Percentiles rank a stretch among this genome's conserved stretches.
Conservation (phyloP, 73 alveolate species). For the Uronychia binucleata region DNA sequence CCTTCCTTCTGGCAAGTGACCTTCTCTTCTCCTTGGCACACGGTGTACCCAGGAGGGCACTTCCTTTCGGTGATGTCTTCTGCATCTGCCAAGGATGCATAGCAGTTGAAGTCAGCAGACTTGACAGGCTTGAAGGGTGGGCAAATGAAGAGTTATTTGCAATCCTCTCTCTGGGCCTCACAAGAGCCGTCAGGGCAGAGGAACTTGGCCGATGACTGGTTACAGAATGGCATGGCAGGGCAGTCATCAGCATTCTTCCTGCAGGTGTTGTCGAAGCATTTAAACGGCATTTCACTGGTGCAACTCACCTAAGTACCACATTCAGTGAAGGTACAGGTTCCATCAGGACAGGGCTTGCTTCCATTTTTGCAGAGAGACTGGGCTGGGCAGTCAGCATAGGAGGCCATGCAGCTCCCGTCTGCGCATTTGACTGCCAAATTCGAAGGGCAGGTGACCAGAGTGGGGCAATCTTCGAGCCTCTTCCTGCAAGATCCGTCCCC, state of each 20-base stretch:
- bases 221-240: slow-evolving; percentile 64
- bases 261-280: slow-evolving; percentile 79
- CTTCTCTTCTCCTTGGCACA: neutral
- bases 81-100: slow-evolving; percentile 51
- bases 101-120: slow-evolving; percentile 72
- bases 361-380: slow-evolving; percentile 33
- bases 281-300: slow-evolving; percentile 65
- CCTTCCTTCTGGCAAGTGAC: slow-evolving; percentile 28
- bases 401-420: slow-evolving; percentile 63
- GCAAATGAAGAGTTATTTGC: slow-evolving; percentile 49
- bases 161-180: slow-evolving; percentile 19
- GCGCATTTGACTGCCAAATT: slow-evolving; percentile 57
- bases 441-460: slow-evolving; percentile 27
- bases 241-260: slow-evolving; percentile 68
- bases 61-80: neutral
- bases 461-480: neutral
- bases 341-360: slow-evolving; percentile 63
- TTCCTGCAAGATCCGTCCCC: slow-evolving; percentile 57
- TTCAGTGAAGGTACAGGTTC: slow-evolving; percentile 61
- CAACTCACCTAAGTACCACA: slow-evolving; percentile 23
- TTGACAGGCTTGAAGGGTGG: slow-evolving; percentile 72
- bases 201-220: neutral
- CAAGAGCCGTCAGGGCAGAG: slow-evolving; percentile 32
- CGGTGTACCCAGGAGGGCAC: slow-evolving; percentile 5
- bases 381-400: slow-evolving; percentile 58